Percentiles rank a stretch among this genome's conserved stretches.
Evolutionary conservation across 305 asterid genomes (phyloP).

Genomic region (Fraxinus velutina): DNA sequence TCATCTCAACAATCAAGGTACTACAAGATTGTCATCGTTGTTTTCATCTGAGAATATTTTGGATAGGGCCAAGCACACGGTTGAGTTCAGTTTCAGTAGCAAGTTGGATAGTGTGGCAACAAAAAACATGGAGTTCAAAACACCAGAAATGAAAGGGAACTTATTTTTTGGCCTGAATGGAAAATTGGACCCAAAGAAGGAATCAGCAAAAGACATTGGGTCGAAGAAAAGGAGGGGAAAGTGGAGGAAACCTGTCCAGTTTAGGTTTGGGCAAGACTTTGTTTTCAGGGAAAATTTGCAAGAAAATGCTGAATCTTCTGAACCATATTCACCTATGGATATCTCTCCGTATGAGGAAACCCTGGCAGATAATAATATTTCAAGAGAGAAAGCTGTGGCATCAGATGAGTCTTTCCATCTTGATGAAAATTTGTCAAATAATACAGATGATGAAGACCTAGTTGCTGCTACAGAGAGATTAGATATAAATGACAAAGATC

Average conservation of each 20-base stretch:
- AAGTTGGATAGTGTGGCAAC: constrained; percentile 37
- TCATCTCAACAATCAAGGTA: constrained; percentile 32
- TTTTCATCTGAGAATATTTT: constrained; percentile 34
- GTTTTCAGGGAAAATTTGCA: constrained; percentile 38
- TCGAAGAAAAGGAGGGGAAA: constrained; percentile 80
- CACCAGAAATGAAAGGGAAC: constrained; percentile 53
- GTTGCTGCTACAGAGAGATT: constrained; percentile 45
- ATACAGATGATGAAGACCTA: constrained; percentile 48
- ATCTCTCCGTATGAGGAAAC: constrained; percentile 81
- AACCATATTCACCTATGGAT: constrained; percentile 91
- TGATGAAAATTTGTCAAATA: constrained; percentile 44
- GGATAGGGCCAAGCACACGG: constrained; percentile 44
- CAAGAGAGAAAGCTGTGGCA: constrained; percentile 69
- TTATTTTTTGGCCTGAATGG: constrained; percentile 45
- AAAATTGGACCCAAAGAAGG: constrained; percentile 59
- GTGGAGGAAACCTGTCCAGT: constrained; percentile 44
- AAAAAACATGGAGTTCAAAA: constrained; percentile 49
- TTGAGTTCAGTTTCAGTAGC: constrained; percentile 53
- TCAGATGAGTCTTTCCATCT: constrained; percentile 52
- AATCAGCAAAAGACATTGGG: constrained; percentile 49
- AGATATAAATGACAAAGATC: constrained; percentile 44
- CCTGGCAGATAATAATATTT: constrained; percentile 38
- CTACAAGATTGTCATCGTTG: constrained; percentile 11
- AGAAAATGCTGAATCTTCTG: constrained; percentile 49
- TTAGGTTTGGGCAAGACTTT: constrained; percentile 46